phyloP scores from a whole-genome alignment of 2,329 filamentous ascomycete species.

The Fusarium begoniae region DNA sequence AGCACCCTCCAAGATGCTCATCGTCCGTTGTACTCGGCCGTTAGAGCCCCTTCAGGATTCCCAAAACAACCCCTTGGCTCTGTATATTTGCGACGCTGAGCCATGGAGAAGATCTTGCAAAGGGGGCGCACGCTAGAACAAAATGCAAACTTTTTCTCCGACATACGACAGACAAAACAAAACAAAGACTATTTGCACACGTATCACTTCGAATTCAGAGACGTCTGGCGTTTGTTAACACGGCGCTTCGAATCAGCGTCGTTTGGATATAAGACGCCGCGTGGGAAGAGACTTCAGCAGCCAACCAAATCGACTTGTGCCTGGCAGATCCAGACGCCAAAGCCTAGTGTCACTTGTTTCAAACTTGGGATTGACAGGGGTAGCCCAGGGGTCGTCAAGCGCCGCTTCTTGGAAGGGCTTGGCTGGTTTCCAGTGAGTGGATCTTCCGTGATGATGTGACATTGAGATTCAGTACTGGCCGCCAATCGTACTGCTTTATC shows the following conservation, averaged over 20 bases:
- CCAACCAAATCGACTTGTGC: slow-evolving; percentile 33
- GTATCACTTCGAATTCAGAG: slow-evolving; percentile 2
- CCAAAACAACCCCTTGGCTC: slow-evolving; percentile 32
- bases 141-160: slow-evolving; percentile 14
- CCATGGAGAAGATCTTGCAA: not conserved
- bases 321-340: slow-evolving; percentile 31
- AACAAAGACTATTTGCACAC: slow-evolving; percentile 1
- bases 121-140: not conserved
- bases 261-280: slow-evolving; percentile 14
- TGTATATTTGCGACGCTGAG: slow-evolving; percentile 17
- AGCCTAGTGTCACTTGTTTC: slow-evolving; percentile 33
- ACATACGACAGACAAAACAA: slow-evolving; percentile 5
- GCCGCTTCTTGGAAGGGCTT: slow-evolving; percentile 27
- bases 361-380: slow-evolving; percentile 25
- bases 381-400: slow-evolving; percentile 31
- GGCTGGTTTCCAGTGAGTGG: slow-evolving; percentile 37
- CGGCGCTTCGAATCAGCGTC: slow-evolving; percentile 30
- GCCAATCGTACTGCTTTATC: slow-evolving; percentile 21
- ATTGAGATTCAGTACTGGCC: slow-evolving; percentile 18
- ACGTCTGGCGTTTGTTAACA: slow-evolving; percentile 6
- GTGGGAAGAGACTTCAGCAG: slow-evolving; percentile 7
- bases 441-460: slow-evolving; percentile 25
- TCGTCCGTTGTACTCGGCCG: slow-evolving; percentile 33
- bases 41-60: slow-evolving; percentile 34
- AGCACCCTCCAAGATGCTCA: slow-evolving; percentile 23